These are phyloP conservation scores for Fusarium multiceps DNA, from an alignment of 2,329 filamentous ascomycete genomes.

Conservation along the genomic window DNA sequence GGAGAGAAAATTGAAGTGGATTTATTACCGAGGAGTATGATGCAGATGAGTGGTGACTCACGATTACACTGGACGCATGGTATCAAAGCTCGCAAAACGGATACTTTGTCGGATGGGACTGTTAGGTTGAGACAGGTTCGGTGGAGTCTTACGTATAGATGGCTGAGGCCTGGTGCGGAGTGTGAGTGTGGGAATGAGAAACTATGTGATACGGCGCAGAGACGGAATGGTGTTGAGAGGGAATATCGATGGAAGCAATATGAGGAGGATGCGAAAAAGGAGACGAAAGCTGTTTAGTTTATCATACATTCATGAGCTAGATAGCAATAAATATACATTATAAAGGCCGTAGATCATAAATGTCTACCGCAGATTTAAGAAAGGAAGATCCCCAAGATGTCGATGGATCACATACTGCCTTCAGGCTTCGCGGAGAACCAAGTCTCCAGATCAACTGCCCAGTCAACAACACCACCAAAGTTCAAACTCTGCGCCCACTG, in stretches of 20 bases:
- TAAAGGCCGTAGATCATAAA: neutral
- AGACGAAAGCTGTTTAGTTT: neutral
- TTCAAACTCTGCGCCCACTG: conserved; percentile 40
- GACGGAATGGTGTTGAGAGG: conserved; percentile 57
- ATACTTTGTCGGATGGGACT: conserved; percentile 58
- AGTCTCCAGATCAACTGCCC: conserved; percentile 47
- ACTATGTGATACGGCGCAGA: conserved; percentile 64
- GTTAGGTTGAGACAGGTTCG: conserved; percentile 57
- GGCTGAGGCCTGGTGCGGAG: conserved; percentile 58
- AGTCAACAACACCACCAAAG: conserved; percentile 48
- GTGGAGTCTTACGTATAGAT: conserved; percentile 68
- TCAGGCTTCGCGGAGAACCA: conserved; percentile 41
- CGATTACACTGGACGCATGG: conserved; percentile 67
- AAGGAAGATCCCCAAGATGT: neutral
- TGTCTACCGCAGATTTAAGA: conserved; percentile 22
- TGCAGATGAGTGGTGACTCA: conserved; percentile 62
- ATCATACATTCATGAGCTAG: conserved; percentile 15
- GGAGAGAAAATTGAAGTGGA: conserved; percentile 57
- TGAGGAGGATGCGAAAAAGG: conserved; percentile 40
- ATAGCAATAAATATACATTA: conserved; percentile 6
- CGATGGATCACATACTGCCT: neutral
- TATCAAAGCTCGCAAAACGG: conserved; percentile 65
- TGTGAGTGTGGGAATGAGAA: conserved; percentile 63
- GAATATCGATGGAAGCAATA: conserved; percentile 62
- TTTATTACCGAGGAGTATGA: conserved; percentile 60